A percentile compares a stretch with the other conserved stretches of the same genome.
Evolutionary conservation across 192 early-diverging fungal species (phyloP).

Genomic region (Coemansia sp.): DNA sequence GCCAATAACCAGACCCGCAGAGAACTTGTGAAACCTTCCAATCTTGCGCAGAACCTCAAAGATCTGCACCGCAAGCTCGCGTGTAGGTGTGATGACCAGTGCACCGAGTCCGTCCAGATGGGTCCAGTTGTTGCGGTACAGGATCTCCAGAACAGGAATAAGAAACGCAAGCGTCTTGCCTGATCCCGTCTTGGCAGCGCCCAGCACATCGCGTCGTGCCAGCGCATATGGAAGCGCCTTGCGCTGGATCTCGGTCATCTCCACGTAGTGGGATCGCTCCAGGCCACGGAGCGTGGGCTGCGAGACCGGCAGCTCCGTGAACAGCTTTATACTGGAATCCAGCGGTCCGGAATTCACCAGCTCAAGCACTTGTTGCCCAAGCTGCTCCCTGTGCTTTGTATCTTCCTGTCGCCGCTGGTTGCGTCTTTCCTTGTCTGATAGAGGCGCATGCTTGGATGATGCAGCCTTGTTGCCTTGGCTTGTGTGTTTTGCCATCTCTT

Average conservation of each 20-base stretch:
- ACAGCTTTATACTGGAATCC: slow-evolving; percentile 19
- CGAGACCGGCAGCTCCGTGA: slow-evolving; percentile 47
- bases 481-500: neutral
- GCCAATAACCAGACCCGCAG: slow-evolving; percentile 95
- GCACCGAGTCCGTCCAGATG: slow-evolving; percentile 77
- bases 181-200: slow-evolving; percentile 85
- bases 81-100: slow-evolving; percentile 80
- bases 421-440: slow-evolving; percentile 33
- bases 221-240: slow-evolving; percentile 73
- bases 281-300: slow-evolving; percentile 67
- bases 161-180: slow-evolving; percentile 84
- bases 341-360: slow-evolving; percentile 24
- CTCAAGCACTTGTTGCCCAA: slow-evolving; percentile 43
- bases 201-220: slow-evolving; percentile 72
- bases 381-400: slow-evolving; percentile 27
- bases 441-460: slow-evolving; percentile 3
- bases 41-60: slow-evolving; percentile 83
- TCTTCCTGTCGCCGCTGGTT: slow-evolving; percentile 38
- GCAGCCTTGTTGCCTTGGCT: slow-evolving; percentile 10
- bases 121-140: slow-evolving; percentile 86
- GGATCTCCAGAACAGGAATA: slow-evolving; percentile 77
- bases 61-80: slow-evolving; percentile 86
- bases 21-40: slow-evolving; percentile 72
- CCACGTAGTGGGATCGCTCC: slow-evolving; percentile 77
- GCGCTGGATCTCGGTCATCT: slow-evolving; percentile 94